A percentile compares a stretch with the other conserved stretches of the same genome.
Evolutionary conservation across 805 yeast genomes (phyloP).

Genomic region (Starmera dryadoides): DNA sequence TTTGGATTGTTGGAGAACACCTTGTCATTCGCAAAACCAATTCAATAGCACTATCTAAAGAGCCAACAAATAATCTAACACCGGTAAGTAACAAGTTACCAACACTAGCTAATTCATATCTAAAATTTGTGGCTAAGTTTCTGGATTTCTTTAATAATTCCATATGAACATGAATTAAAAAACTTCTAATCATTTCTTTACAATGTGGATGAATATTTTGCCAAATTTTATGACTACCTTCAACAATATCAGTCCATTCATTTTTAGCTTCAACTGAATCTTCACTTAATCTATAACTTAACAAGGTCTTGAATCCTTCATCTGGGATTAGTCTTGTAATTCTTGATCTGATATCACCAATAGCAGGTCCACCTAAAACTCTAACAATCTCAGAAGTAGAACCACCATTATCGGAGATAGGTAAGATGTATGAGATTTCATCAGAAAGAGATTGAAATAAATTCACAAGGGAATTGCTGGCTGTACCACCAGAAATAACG

Average conservation of each 20-base stretch:
- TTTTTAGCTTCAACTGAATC: slow-evolving; percentile 44
- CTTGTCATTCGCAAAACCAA: slow-evolving; percentile 58
- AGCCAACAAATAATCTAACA: slow-evolving; percentile 73
- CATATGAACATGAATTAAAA: slow-evolving; percentile 70
- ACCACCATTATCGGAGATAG: slow-evolving; percentile 91
- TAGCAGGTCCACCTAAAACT: slow-evolving; percentile 90
- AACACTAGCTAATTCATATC: slow-evolving; percentile 70
- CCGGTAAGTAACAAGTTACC: slow-evolving; percentile 86
- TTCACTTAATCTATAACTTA: slow-evolving; percentile 44
- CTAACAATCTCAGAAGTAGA: slow-evolving; percentile 85
- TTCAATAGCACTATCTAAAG: slow-evolving; percentile 79
- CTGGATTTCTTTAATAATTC: slow-evolving; percentile 65
- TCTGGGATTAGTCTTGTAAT: slow-evolving; percentile 65
- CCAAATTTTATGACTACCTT: slow-evolving; percentile 75
- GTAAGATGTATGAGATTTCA: slow-evolving; percentile 60
- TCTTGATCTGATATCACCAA: slow-evolving; percentile 85
- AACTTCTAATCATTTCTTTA: slow-evolving; percentile 69
- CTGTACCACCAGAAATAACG: slow-evolving; percentile 75
- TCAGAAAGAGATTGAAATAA: slow-evolving; percentile 40
- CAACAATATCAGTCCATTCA: slow-evolving; percentile 77
- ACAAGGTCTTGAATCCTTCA: slow-evolving; percentile 24
- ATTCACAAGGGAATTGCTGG: slow-evolving; percentile 71
- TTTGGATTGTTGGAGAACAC: slow-evolving; percentile 43
- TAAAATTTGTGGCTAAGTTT: slow-evolving; percentile 49
- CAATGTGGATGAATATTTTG: slow-evolving; percentile 42